Conservation (phyloP, 305 asterid species). For the Fraxinus greggii region DNA sequence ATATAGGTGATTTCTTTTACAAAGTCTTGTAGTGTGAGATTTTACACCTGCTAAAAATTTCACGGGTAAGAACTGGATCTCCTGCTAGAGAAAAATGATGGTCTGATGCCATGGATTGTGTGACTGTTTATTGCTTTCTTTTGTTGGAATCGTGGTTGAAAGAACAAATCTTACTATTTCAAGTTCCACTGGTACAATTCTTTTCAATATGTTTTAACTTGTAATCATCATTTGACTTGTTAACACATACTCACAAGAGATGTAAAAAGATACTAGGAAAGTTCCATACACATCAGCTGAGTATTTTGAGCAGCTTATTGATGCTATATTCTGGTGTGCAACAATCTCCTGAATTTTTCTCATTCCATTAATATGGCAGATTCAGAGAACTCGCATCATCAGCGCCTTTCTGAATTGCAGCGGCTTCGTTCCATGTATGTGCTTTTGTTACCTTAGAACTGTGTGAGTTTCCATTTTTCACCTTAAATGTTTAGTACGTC, state of each 20-base stretch:
- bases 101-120: background rate
- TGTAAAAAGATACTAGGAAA: background rate
- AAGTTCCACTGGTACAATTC: background rate
- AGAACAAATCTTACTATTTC: background rate
- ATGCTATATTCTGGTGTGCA: background rate
- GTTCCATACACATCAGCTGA: conserved; percentile 4
- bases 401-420: conserved; percentile 94
- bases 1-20: background rate
- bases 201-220: background rate
- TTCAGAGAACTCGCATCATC: conserved; percentile 79
- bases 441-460: conserved; percentile 23
- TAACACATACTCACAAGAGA: conserved; percentile 8
- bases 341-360: conserved; percentile 21
- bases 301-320: conserved; percentile 9
- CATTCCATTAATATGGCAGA: conserved; percentile 47
- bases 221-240: conserved; percentile 7
- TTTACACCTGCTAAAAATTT: background rate
- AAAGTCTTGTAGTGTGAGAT: background rate
- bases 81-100: background rate
- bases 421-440: conserved; percentile 93
- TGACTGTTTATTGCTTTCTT: background rate
- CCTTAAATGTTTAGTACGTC: background rate
- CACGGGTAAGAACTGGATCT: background rate
- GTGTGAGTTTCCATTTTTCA: background rate
- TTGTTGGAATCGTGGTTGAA: background rate